phyloP scores from a whole-genome alignment of 2,329 filamentous ascomycete species.

The Cordyceps javanica region DNA sequence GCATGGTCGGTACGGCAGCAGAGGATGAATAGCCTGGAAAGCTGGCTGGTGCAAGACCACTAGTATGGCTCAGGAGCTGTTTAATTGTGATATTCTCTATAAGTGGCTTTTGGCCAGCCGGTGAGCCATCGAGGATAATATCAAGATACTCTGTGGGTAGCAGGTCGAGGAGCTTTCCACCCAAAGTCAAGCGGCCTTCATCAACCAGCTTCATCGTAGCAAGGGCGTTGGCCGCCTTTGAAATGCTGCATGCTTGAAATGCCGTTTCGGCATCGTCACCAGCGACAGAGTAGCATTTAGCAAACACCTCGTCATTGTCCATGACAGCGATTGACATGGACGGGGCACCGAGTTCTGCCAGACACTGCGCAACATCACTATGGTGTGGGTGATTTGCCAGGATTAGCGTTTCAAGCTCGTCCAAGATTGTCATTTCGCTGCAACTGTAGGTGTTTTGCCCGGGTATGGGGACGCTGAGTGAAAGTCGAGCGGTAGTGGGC shows the following conservation, averaged over 20 bases:
- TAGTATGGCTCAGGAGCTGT: slow-evolving; percentile 17
- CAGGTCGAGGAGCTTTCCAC: slow-evolving; percentile 13
- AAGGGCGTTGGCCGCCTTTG: slow-evolving; percentile 15
- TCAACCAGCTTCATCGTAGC: slow-evolving; percentile 16
- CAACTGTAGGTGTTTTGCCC: neutral
- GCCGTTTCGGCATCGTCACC: slow-evolving; percentile 13
- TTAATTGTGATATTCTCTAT: slow-evolving; percentile 14
- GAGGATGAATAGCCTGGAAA: slow-evolving; percentile 14
- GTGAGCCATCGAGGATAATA: slow-evolving; percentile 8
- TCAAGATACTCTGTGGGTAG: slow-evolving; percentile 11
- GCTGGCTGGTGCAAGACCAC: slow-evolving; percentile 11
- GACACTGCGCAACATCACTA: neutral
- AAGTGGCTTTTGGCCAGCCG: neutral
- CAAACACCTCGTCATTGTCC: slow-evolving; percentile 15
- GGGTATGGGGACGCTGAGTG: neutral
- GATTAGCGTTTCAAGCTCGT: neutral
- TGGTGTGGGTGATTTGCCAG: neutral
- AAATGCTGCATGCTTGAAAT: slow-evolving; percentile 19
- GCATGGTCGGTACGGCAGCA: slow-evolving; percentile 3
- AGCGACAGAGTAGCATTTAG: slow-evolving; percentile 14
- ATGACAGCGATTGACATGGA: slow-evolving; percentile 16
- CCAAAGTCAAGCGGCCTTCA: slow-evolving; percentile 13
- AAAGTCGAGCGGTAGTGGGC: neutral
- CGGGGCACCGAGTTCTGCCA: slow-evolving; percentile 15
- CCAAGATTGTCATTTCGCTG: neutral